These are phyloP conservation scores for Plantago lanceolata DNA, from an alignment of 305 asterid species.

Conservation along the genomic window DNA sequence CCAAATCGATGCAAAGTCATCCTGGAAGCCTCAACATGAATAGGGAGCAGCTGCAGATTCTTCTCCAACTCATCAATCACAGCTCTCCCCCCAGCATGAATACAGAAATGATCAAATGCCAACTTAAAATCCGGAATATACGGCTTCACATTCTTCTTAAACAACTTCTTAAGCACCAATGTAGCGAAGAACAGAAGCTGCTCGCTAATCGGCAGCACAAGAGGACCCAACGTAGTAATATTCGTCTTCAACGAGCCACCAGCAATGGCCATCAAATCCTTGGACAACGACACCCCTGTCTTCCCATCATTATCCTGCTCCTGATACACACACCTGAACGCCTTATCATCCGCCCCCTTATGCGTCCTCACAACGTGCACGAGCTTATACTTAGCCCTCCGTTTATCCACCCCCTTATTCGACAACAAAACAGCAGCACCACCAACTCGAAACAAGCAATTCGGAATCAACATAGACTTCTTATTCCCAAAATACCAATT, in stretches of 20 bases:
- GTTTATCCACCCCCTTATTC: conserved; percentile 15
- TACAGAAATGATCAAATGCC: conserved; percentile 28
- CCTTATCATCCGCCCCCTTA: conserved; percentile 24
- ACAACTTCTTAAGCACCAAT: conserved; percentile 16
- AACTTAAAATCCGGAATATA: conserved; percentile 27
- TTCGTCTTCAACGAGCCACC: conserved; percentile 25
- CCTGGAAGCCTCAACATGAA: conserved; percentile 27
- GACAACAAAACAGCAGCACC: conserved; percentile 27
- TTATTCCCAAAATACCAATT: conserved; percentile 30
- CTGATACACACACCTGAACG: conserved; percentile 25
- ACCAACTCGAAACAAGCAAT: conserved; percentile 31
- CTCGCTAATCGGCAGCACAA: conserved; percentile 27
- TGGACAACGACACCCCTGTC: conserved; percentile 24
- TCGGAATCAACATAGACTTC: conserved; percentile 25
- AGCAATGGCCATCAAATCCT: conserved; percentile 25
- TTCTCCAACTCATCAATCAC: conserved; percentile 29
- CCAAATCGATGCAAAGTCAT: conserved; percentile 30
- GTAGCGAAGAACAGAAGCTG: conserved; percentile 26
- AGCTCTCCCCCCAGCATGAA: conserved; percentile 27
- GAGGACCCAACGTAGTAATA: conserved; percentile 24
- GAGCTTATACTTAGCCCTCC: conserved; percentile 20
- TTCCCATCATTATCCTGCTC: conserved; percentile 22
- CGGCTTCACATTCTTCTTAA: conserved; percentile 21
- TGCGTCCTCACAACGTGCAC: conserved; percentile 28
- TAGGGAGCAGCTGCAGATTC: conserved; percentile 21